Evolutionary conservation across 331 rosid genomes (phyloP), one percentile per base, ranked within the genome.

Genomic region (Rosa hybrid): DNA sequence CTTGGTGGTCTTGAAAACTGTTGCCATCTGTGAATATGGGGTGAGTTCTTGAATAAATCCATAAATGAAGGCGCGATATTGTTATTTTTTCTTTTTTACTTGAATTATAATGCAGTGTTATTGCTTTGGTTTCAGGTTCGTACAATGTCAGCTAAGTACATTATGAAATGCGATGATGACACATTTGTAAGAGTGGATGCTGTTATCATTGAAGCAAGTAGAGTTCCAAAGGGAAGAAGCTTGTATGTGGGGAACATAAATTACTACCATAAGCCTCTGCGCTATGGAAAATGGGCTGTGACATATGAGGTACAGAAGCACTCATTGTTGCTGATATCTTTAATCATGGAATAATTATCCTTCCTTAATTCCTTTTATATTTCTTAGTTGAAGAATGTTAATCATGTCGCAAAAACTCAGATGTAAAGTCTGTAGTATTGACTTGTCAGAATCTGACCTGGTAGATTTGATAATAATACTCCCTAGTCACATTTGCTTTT

Each of bases 131-230:
- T 83, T 80, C 90, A 95, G 99, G 90, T 85, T 84, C 91, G 80
- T 82, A 84, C 88, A 11, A 84, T 87, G 71, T 82, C 98, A 72
- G 97, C 97, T 0, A 87, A 86, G 77, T 87, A 91, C 78, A 82
- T 95, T 81, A 95, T 95, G 98, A 95, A 95, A 85, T 93, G 99
- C 23, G 98, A 95, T 45, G 99, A 95, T 85, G 99, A 95, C 82
- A 95, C 97, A 23, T 95, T 95, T 85, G 90, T 95, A 50, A 87
- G 82, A 81, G 92, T 90, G 17, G 97, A 88, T 81, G 91, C 91
- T 46, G 83, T 91, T 74, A 39, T 95, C 45, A 10, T 79, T 21
- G 87, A 81, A 84, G 92, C 88, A 49, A 78, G 90, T 85, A 81
- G 79, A 42, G 81, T 90, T 72, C 91, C 90, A 0, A 63, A 59